A percentile compares a stretch with the other conserved stretches of the same genome.
Evolutionary conservation across 768 basidiomycete genomes (phyloP).

Genomic region (Lactarius vividus): DNA sequence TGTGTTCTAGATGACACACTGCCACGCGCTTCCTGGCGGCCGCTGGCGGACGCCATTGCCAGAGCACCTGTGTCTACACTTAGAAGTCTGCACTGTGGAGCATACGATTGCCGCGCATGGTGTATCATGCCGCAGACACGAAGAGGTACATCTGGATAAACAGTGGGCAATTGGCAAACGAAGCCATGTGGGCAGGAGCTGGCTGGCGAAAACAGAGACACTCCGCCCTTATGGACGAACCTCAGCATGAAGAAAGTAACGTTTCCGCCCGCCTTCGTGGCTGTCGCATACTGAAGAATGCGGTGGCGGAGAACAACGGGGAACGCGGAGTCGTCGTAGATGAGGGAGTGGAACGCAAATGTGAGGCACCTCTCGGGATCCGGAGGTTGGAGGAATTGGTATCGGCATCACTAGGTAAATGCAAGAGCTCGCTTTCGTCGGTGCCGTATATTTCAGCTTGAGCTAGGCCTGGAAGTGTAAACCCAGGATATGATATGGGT

Average conservation of each 20-base stretch:
- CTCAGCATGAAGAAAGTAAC: constrained; percentile 56
- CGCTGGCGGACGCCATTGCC: no score
- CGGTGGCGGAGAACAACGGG: constrained; percentile 18
- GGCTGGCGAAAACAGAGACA: constrained; percentile 25
- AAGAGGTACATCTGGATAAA: constrained; percentile 53
- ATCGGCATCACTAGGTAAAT: no score
- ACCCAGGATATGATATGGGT: no score
- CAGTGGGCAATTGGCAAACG: constrained; percentile 47
- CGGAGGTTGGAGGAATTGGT: no score
- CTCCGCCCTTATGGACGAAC: constrained; percentile 34
- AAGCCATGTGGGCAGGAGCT: no score
- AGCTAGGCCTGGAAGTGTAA: no score
- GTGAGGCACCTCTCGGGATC: constrained; percentile 33
- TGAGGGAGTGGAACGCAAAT: constrained; percentile 50
- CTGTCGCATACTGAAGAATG: constrained; percentile 35
- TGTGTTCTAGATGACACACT: no score
- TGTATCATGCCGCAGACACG: constrained; percentile 42
- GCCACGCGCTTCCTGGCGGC: no score
- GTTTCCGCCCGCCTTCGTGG: no score
- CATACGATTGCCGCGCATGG: constrained; percentile 51
- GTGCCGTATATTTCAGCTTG: no score
- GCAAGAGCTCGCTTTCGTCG: no score
- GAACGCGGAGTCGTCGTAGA: constrained; percentile 43
- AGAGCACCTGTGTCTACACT: constrained; percentile 27
- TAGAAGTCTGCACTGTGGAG: constrained; percentile 52